Evolutionary conservation across 768 basidiomycete species (phyloP).

Genomic region (Boletus patriciae): DNA sequence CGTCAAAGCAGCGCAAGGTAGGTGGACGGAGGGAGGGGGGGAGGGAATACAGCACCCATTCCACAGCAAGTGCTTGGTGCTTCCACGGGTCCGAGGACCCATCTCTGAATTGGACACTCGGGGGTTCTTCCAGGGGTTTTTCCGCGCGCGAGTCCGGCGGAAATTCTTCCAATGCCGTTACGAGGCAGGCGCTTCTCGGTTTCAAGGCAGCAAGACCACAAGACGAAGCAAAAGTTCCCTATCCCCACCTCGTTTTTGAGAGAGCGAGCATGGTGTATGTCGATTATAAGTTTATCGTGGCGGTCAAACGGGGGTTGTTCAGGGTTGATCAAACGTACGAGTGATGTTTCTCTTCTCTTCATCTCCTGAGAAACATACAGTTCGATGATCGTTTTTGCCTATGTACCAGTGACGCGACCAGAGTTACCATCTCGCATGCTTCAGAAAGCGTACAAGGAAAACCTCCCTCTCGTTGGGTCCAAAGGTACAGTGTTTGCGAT

Average conservation of each 20-base stretch:
- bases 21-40: too few relatives aligned
- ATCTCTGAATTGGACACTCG: too few relatives aligned
- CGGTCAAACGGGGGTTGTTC: slow-evolving; percentile 46
- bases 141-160: too few relatives aligned
- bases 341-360: neutral
- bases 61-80: too few relatives aligned
- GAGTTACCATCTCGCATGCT: slow-evolving; percentile 37
- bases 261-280: slow-evolving; percentile 54
- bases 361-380: slow-evolving; percentile 19
- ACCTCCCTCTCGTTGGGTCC: slow-evolving; percentile 36
- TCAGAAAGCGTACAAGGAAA: slow-evolving; percentile 37
- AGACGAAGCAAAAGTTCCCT: slow-evolving; percentile 36
- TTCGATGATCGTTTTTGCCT: slow-evolving; percentile 34
- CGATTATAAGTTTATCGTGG: slow-evolving; percentile 54
- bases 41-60: too few relatives aligned
- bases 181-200: too few relatives aligned
- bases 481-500: slow-evolving; percentile 16
- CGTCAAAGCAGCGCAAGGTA: too few relatives aligned
- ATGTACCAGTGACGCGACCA: slow-evolving; percentile 35
- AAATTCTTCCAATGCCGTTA: too few relatives aligned
- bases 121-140: too few relatives aligned
- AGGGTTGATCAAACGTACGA: slow-evolving; percentile 51
- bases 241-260: slow-evolving; percentile 57
- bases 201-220: slow-evolving; percentile 40
- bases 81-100: too few relatives aligned